Percentiles rank a stretch among this genome's conserved stretches.
Conservation (phyloP, 164 flowering plant species). For the Santalum album region DNA sequence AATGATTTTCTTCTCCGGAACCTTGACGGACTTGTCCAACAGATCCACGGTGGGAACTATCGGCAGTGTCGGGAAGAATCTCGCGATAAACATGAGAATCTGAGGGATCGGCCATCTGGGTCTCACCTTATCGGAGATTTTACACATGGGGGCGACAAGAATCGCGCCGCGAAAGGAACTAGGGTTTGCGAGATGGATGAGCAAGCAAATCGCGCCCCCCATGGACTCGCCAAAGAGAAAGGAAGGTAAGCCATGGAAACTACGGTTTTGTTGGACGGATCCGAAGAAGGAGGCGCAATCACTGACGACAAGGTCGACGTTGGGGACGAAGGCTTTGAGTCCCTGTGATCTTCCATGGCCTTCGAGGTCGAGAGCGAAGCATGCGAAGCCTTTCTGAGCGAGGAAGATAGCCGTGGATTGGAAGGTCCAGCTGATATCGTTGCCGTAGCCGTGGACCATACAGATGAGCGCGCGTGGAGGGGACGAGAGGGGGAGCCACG, state of each 20-base stretch:
- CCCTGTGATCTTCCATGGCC: constrained; percentile 86
- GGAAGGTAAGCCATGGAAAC: constrained; percentile 29
- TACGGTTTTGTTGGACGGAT: constrained; percentile 24
- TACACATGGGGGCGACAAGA: constrained; percentile 82
- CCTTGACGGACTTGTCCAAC: constrained; percentile 59
- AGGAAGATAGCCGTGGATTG: constrained; percentile 74
- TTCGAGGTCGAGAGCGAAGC: constrained; percentile 70
- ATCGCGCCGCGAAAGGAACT: constrained; percentile 52
- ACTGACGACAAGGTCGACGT: constrained; percentile 45
- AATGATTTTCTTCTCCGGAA: constrained; percentile 47
- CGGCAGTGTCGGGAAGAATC: constrained; percentile 55
- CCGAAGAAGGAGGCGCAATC: constrained; percentile 61
- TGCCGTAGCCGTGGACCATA: constrained; percentile 92
- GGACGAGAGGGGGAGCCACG: constrained; percentile 58
- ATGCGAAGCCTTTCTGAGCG: constrained; percentile 70
- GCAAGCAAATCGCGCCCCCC: constrained; percentile 83
- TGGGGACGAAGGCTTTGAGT: constrained; percentile 65
- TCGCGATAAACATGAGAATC: constrained; percentile 40
- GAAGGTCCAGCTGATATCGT: constrained; percentile 86
- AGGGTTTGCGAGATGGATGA: constrained; percentile 43
- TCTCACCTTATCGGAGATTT: constrained; percentile 61
- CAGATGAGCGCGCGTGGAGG: constrained; percentile 64
- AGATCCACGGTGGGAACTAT: constrained; percentile 73
- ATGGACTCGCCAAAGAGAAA: constrained; percentile 81
- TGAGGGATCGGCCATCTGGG: constrained; percentile 85